phyloP scores from a whole-genome alignment of 2,329 filamentous ascomycete genomes.

The Onygenales sp. region DNA sequence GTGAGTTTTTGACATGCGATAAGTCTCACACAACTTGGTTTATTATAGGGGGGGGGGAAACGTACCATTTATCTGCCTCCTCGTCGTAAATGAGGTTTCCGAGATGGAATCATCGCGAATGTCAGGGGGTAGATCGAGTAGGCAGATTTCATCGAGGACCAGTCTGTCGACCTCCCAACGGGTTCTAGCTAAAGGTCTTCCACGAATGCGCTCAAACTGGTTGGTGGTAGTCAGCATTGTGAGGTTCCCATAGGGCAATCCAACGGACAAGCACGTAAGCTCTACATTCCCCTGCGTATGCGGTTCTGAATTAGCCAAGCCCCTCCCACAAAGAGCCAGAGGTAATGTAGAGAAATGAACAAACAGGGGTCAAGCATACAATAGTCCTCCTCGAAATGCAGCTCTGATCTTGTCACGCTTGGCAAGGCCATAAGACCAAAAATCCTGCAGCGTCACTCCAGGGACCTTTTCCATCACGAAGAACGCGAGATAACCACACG shows the following conservation, averaged over 20 bases:
- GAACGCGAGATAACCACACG: background rate
- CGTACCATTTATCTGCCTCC: constrained; percentile 5
- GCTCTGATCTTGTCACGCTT: constrained; percentile 3
- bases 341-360: background rate
- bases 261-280: background rate
- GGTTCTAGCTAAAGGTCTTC: background rate
- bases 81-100: constrained; percentile 7
- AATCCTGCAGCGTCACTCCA: background rate
- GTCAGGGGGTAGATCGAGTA: too few relatives aligned
- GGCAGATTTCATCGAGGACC: too few relatives aligned
- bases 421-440: background rate
- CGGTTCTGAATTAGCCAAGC: background rate
- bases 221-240: too few relatives aligned
- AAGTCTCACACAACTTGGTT: background rate
- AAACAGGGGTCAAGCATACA: background rate
- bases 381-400: background rate
- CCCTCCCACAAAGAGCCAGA: background rate
- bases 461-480: background rate
- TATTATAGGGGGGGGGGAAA: background rate
- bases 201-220: too few relatives aligned
- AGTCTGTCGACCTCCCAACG: too few relatives aligned
- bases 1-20: background rate
- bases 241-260: background rate
- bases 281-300: background rate
- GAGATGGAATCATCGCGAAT: background rate